Percentiles rank a stretch among this genome's conserved stretches.
Evolutionary conservation across 148 eudicot genomes (phyloP).

Genomic region (Amaranthus cruentus): DNA sequence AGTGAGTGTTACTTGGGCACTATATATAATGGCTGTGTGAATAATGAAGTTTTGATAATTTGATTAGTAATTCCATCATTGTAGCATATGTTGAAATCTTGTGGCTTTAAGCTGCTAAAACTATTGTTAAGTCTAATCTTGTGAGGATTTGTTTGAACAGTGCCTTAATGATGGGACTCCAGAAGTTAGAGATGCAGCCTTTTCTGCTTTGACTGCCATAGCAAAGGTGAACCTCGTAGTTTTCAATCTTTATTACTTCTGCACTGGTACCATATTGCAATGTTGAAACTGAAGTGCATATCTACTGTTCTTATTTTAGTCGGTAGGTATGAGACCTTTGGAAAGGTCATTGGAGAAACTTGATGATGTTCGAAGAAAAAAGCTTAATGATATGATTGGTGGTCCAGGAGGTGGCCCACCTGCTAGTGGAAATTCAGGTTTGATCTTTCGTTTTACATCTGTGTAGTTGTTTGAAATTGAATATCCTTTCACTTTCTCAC

Average conservation of each 20-base stretch:
- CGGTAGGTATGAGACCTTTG: conserved; percentile 97
- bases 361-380: conserved; percentile 89
- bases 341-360: conserved; percentile 96
- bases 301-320: conserved; percentile 33
- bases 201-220: conserved; percentile 86
- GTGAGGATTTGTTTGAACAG: conserved; percentile 30
- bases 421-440: conserved; percentile 58
- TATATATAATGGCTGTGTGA: neutral
- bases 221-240: conserved; percentile 54
- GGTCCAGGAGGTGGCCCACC: conserved; percentile 51
- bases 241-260: neutral
- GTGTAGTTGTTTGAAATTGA: neutral
- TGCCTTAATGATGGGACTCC: conserved; percentile 98
- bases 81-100: neutral
- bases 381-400: conserved; percentile 97
- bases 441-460: conserved; percentile 3
- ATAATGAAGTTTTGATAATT: neutral
- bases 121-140: neutral
- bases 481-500: conserved; percentile 6
- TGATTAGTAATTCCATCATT: neutral
- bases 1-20: conserved; percentile 21
- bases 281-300: neutral
- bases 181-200: conserved; percentile 98
- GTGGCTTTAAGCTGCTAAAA: neutral
- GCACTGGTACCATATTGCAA: neutral